Evolutionary conservation across 192 early-diverging fungal species (phyloP), one percentile per base, ranked within the genome.

Genomic region (Entrophospora sp.): DNA sequence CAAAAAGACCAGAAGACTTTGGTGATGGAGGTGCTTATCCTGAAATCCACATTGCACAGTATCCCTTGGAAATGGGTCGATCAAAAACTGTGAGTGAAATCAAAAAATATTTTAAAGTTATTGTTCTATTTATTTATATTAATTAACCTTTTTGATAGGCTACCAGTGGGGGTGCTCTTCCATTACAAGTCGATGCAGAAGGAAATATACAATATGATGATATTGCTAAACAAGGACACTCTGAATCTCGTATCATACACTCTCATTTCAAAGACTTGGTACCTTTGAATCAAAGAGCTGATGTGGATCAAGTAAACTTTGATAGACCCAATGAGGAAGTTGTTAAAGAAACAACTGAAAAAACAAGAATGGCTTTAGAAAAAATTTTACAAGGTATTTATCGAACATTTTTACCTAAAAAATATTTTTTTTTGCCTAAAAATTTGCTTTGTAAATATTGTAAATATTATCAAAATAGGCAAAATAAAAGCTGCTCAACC

Each of bases 11-110:
- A 24, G 82, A 86, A 48, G 95, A 99, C 70, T 99, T 90, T 85
- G 94, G 91, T 60, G 92, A 95, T 77, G 97, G 97, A 34, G 97
- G 97, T 32, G 93, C 97, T 1, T 99, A 88, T 68, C 97, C 97
- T 25, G 97, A 99, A 75, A 88, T 95, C 61, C 85, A 86, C 68
- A 75, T 90, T 45, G 84, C 85, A 3, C 97, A 99, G 73, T 97
- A 96, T 64, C 97, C 97, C 12, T 75, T 93, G 32, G 92, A 94
- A 61, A 90, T 99, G 91, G 97, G 97, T 9, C 82, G 89, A 7
- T 87, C 85, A 64, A 87, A 85, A 59, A 76, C 69, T 31, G 72
- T 73, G 36, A 71, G 52, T 16, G 37, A 42, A 61, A 44, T 48
- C 24, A 16, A 5, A 61, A 38, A 67, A 31, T 43, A 24, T 24